These are phyloP conservation scores for Nemania sp. DNA, from an alignment of 2,329 filamentous ascomycete genomes.

Conservation along the genomic window DNA sequence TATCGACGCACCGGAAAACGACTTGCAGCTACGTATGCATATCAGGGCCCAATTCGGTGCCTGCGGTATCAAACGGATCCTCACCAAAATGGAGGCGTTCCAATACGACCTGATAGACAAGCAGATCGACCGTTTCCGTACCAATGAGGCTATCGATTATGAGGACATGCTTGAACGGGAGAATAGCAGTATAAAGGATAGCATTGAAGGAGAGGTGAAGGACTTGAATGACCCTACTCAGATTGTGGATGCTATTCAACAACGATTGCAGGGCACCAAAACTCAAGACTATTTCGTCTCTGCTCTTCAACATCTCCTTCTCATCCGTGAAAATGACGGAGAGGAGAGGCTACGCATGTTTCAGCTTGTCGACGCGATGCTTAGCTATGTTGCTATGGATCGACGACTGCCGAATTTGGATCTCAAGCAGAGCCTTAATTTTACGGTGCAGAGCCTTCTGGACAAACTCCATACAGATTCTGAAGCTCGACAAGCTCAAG, in stretches of 20 bases:
- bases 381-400: conserved; percentile 99
- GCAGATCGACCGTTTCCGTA: conserved; percentile 92
- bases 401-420: conserved; percentile 95
- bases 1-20: conserved; percentile 88
- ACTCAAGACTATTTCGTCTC: conserved; percentile 97
- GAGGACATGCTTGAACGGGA: conserved; percentile 96
- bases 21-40: conserved; percentile 91
- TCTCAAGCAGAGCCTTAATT: conserved; percentile 96
- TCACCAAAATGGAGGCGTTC: conserved; percentile 97
- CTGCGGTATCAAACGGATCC: conserved; percentile 92
- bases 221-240: conserved; percentile 93
- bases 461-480: conserved; percentile 97
- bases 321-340: conserved; percentile 90
- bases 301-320: conserved; percentile 91
- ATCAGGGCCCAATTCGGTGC: conserved; percentile 96
- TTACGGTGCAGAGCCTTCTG: conserved; percentile 93
- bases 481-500: conserved; percentile 89
- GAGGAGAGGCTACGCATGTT: conserved; percentile 96
- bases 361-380: conserved; percentile 97
- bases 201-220: conserved; percentile 84
- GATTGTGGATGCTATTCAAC: conserved; percentile 93
- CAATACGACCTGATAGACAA: conserved; percentile 99
- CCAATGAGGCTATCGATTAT: conserved; percentile 97
- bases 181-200: conserved; percentile 90
- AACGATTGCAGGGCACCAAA: conserved; percentile 83